Conservation (phyloP, 2,329 filamentous ascomycete species). For the Fusarium nygamai region DNA sequence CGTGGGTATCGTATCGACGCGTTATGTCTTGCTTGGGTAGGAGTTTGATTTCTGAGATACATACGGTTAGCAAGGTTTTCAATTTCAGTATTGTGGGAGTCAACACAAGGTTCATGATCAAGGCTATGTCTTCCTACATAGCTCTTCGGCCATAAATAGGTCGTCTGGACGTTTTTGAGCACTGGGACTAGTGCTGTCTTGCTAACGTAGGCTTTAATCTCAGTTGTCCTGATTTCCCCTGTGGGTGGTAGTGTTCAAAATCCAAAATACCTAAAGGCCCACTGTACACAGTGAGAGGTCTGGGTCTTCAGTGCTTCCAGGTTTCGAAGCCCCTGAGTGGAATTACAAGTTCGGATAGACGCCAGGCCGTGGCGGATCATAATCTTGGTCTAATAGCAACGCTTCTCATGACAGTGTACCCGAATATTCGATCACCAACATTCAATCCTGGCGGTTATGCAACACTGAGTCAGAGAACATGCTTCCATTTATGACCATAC, state of each 20-base stretch:
- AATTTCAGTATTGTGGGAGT: neutral
- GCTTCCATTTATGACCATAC: neutral
- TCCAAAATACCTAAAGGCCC: neutral
- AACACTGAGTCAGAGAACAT: neutral
- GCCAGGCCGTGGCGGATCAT: neutral
- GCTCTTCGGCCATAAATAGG: neutral
- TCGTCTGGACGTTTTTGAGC: neutral
- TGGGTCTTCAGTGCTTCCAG: neutral
- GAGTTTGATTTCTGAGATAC: neutral
- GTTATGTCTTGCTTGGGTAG: neutral
- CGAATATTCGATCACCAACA: neutral
- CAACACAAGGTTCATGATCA: neutral
- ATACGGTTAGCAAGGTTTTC: neutral
- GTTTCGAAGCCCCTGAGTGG: neutral
- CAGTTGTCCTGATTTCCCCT: neutral
- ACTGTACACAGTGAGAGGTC: too few relatives aligned
- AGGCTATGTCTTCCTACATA: neutral
- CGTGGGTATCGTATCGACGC: neutral
- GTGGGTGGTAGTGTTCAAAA: neutral
- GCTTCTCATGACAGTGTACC: neutral
- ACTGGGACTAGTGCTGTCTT: too few relatives aligned
- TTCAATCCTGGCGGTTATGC: neutral
- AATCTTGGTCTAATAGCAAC: too few relatives aligned
- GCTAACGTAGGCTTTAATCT: neutral
- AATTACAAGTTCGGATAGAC: neutral